Evolutionary conservation across 345 rosid species (phyloP).

Genomic region (Firmiana major): DNA sequence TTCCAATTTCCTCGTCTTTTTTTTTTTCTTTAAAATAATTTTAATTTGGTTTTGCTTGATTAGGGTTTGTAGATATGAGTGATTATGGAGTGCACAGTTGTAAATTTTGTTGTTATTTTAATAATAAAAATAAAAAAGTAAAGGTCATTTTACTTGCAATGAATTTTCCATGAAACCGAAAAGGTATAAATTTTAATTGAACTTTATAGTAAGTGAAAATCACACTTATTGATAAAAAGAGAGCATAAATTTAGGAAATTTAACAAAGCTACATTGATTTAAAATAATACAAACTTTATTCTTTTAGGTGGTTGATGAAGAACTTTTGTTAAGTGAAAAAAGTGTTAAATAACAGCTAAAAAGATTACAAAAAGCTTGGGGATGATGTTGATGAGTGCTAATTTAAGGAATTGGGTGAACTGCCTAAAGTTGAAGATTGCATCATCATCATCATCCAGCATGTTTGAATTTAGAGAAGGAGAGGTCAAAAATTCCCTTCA

Average conservation of each 20-base stretch:
- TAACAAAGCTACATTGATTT: neutral
- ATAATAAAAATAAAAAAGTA: neutral
- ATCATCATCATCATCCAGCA: too few relatives aligned
- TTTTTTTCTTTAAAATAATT: neutral
- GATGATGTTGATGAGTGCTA: neutral
- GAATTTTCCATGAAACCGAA: neutral
- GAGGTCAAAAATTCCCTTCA: neutral
- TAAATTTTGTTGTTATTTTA: neutral
- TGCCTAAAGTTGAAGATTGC: neutral
- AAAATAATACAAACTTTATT: neutral
- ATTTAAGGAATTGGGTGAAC: neutral
- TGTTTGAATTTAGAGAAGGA: neutral
- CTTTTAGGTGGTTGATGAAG: neutral
- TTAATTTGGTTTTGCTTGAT: neutral
- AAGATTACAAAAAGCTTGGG: neutral
- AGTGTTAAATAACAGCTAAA: neutral
- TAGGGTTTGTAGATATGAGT: slow-evolving; percentile 10
- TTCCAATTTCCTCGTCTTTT: neutral
- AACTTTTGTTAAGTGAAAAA: neutral
- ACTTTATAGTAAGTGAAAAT: neutral
- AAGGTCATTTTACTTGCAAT: neutral
- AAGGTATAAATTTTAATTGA: neutral
- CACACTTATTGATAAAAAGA: neutral
- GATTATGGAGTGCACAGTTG: neutral
- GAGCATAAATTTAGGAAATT: neutral